Base-by-base conservation (phyloP, 2,329 filamentous ascomycete species). In the Penicillium sumatraense region DNA sequence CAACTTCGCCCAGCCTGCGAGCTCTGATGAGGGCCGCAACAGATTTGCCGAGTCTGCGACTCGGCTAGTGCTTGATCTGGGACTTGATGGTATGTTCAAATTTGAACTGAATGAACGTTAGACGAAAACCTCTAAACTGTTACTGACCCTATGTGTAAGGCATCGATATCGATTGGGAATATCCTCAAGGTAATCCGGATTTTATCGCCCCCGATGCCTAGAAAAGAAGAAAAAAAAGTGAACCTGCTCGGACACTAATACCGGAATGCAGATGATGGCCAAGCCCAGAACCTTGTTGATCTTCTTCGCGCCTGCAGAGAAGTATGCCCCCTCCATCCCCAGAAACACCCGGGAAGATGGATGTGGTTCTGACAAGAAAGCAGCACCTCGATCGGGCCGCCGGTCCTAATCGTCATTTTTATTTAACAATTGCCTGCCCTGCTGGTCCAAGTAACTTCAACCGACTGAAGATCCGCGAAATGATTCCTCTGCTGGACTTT, bases 61-160 rank as follows among this genome's bases (percentile, higher is more conserved):
- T 1, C 81, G 86, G 20, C 77, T 96, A 24, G 78, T 97, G 68
- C 88, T 89, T 69, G 84, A 93, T 63, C 78, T 90, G 16, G 93
- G 93, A 4, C 89, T 96, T 60, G 76, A 78, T 61, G 75, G 75
- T 57, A 49, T 33, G 57, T 41, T 21, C 3, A 16, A 16, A 21
- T 4, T 27, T 24, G 18, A 20, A n/a, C 29, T 11, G 13, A 16
- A 11, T 47, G 11, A 16, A 75, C 10, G 8, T 16, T 24, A 3
- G 20, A 31, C 3, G 9, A 38, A 31, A 8, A n/a, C 31, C 35
- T 18, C 21, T n/a, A n/a, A n/a, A 24, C 24, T 14, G 18, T 50
- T 49, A 20, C 56, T 26, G 20, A 38, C 26, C 44, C 46, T n/a
- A 29, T 29, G 33, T 33, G 2, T 9, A 27, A 75, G 72, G 73